Percentiles rank a stretch among this genome's conserved stretches.
These are phyloP conservation scores for Stereum hirsutum DNA, from an alignment of 1,284 basidiomycete genomes.

Conservation along the genomic window DNA sequence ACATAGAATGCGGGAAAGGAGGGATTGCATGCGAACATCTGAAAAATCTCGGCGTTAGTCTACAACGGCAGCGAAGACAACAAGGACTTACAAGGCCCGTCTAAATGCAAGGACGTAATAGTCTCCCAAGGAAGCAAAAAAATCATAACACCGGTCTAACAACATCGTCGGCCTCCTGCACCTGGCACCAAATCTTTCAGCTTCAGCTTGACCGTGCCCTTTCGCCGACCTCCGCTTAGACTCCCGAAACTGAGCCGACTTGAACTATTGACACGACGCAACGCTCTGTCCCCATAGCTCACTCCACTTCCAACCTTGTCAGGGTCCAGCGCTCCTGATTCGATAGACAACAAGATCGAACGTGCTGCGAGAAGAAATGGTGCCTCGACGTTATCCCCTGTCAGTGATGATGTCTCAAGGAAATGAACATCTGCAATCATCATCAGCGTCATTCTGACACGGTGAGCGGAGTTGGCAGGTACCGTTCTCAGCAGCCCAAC, in stretches of 20 bases:
- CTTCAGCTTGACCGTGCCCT: conserved; percentile 48
- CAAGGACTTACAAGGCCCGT: background rate
- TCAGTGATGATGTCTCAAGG: conserved; percentile 87
- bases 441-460: background rate
- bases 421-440: conserved; percentile 73
- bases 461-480: conserved; percentile 3
- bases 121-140: conserved; percentile 14
- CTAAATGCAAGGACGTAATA: background rate
- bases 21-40: background rate
- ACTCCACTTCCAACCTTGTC: conserved; percentile 92
- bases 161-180: conserved; percentile 22
- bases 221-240: conserved; percentile 51
- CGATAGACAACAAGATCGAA: conserved; percentile 88
- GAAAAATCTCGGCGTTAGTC: background rate
- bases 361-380: conserved; percentile 90
- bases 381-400: conserved; percentile 89
- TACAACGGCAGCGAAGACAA: background rate
- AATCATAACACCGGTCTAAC: conserved; percentile 21
- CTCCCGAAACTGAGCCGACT: conserved; percentile 77
- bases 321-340: conserved; percentile 86
- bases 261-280: conserved; percentile 79
- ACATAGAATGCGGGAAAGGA: conserved; percentile 1
- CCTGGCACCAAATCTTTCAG: conserved; percentile 51
- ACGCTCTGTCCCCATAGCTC: conserved; percentile 89
- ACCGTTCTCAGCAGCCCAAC: conserved; percentile 95